Base-by-base conservation (phyloP, 2,329 filamentous ascomycete species). In the Huntiella abstrusa region DNA sequence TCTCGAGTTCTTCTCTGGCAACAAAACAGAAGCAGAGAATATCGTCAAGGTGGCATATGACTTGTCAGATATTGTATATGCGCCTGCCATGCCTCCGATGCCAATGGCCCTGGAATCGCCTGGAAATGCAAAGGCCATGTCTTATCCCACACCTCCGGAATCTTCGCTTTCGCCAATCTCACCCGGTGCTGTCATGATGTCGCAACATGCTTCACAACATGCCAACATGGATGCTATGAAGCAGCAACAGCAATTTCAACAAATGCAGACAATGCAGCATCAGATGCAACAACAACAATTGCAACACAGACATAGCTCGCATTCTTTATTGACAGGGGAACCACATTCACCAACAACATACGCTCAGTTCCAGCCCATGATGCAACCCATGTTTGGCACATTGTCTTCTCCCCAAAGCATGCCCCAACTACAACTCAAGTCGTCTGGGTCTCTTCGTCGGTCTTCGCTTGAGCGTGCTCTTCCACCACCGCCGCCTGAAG, bases 1-100 rank as follows among this genome's bases (percentile, higher is more conserved):
- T 5, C 65, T 80, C 19, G 76, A 80, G 54, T 76, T 76, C 54
- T 79, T 77, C 54, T 74, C 70, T 4, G 68, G 71, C 34, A 65
- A 70, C 33, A 69, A 67, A 42, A 65, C 70, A 43, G 71, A 75
- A 51, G 70, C 73, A 0, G 65, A 71, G 50, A 67, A 65, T 52
- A 66, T 80, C 39, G 71, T 75, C 10, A 64, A 66, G 45, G 63
- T 73, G 45, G 75, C 75, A 3, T 77, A 75, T 54, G 70, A 73
- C 28, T 60, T 73, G 47, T 72, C 69, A 15, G 65, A 69, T 22
- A 64, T 66, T 32, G 62, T 66, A 42, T 60, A 64, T 48, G 55
- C 55, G 7, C 56, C 58, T 7, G 19, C 46, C 5, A 16, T 32
- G 11, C 33, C 38, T 15, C 17, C 35, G 5, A 28, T 35, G n/a